Evolutionary conservation across 1,284 basidiomycete species (phyloP).

Genomic region (Trametes polyzona): DNA sequence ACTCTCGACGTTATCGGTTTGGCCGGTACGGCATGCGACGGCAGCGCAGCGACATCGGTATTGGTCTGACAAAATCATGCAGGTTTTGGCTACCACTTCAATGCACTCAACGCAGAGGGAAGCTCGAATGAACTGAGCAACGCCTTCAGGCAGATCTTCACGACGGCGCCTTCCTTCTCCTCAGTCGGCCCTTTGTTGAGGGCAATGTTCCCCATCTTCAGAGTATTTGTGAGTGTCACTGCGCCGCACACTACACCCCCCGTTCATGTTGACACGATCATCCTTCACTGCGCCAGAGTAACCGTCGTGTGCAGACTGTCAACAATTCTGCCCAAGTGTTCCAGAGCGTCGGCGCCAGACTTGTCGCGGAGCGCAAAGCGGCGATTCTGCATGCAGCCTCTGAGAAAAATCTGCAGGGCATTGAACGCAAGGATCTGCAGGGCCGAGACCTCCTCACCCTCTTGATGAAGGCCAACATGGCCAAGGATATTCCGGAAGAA

Average conservation of each 20-base stretch:
- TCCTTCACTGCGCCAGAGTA: constrained; percentile 39
- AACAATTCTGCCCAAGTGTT: constrained; percentile 34
- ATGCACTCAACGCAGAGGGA: constrained; percentile 37
- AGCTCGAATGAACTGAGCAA: constrained; percentile 43
- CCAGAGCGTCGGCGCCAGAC: constrained; percentile 40
- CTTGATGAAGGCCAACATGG: constrained; percentile 53
- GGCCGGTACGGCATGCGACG: constrained; percentile 37
- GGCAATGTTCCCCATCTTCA: constrained; percentile 11
- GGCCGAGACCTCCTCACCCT: constrained; percentile 38
- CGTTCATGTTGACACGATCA: neutral
- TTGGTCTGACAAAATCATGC: neutral
- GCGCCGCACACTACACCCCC: neutral
- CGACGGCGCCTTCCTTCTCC: neutral
- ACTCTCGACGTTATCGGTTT: constrained; percentile 57
- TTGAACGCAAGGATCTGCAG: constrained; percentile 29
- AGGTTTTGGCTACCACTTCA: constrained; percentile 60
- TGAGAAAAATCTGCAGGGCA: constrained; percentile 28
- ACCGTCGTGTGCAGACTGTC: constrained; percentile 22
- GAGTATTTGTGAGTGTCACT: constrained; percentile 15
- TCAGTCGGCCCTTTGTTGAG: neutral
- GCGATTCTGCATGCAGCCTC: constrained; percentile 24
- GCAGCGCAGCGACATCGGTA: neutral
- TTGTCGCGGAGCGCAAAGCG: constrained; percentile 47
- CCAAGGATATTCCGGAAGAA: constrained; percentile 43
- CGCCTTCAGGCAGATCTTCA: constrained; percentile 39